Percentiles rank a stretch among this genome's conserved stretches.
phyloP scores from a whole-genome alignment of 2,329 filamentous ascomycete species.

The Alternaria incomplexa region DNA sequence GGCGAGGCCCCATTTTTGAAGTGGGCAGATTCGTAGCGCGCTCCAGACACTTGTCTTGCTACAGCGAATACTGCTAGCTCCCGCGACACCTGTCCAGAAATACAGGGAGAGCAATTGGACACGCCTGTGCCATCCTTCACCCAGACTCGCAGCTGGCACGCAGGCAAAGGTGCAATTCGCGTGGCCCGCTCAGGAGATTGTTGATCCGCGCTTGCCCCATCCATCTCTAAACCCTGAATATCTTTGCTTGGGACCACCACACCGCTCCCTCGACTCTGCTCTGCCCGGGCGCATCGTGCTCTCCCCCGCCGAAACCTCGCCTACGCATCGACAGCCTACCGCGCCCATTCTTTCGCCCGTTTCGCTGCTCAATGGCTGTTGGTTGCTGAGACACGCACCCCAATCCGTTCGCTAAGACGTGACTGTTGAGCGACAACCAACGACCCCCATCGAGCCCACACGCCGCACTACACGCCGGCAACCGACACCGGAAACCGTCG shows the following conservation, averaged over 20 bases:
- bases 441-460: neutral
- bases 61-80: conserved; percentile 20
- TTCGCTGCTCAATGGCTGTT: conserved; percentile 29
- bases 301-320: conserved; percentile 22
- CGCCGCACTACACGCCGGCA: neutral
- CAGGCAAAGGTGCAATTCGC: neutral
- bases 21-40: conserved; percentile 17
- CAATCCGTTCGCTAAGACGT: conserved; percentile 18
- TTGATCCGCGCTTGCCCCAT: conserved; percentile 33
- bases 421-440: neutral
- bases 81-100: conserved; percentile 33
- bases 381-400: conserved; percentile 22
- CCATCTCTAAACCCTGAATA: conserved; percentile 33
- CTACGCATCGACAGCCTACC: neutral
- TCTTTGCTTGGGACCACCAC: conserved; percentile 29
- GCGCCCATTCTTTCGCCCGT: conserved; percentile 19
- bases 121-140: neutral
- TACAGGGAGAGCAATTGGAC: conserved; percentile 7
- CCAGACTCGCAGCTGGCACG: neutral
- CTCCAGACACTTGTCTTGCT: conserved; percentile 20
- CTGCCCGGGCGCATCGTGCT: conserved; percentile 13
- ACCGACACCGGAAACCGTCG: neutral
- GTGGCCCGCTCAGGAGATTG: conserved; percentile 7
- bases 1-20: conserved; percentile 19
- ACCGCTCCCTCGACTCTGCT: conserved; percentile 38